Percentiles rank a stretch among this genome's conserved stretches.
Conservation (phyloP, 2,329 filamentous ascomycete species). For the Incumbomyces lentus region DNA sequence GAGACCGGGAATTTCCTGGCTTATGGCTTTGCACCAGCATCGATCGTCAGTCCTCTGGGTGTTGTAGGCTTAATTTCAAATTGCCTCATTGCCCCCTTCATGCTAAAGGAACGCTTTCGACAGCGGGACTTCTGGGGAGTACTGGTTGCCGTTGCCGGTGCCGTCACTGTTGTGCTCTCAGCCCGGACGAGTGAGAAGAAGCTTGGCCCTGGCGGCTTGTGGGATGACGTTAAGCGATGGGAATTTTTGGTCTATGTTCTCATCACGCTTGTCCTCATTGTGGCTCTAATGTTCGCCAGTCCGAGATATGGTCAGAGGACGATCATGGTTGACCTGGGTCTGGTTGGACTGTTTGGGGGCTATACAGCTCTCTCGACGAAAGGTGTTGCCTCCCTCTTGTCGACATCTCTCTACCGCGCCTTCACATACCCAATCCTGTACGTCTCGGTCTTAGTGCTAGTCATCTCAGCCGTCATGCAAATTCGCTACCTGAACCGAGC, state of each 20-base stretch:
- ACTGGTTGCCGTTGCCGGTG: conserved; percentile 72
- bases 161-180: conserved; percentile 85
- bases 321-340: conserved; percentile 82
- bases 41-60: conserved; percentile 89
- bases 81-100: conserved; percentile 86
- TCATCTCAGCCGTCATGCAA: conserved; percentile 85
- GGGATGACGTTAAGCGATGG: conserved; percentile 74
- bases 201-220: conserved; percentile 81
- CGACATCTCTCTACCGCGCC: conserved; percentile 76
- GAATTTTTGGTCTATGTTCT: conserved; percentile 86
- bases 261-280: conserved; percentile 63
- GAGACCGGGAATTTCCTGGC: conserved; percentile 95
- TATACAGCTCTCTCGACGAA: conserved; percentile 97
- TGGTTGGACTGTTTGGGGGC: conserved; percentile 88
- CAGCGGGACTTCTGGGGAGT: conserved; percentile 79
- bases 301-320: conserved; percentile 72
- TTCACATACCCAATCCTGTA: conserved; percentile 91
- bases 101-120: conserved; percentile 86
- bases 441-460: conserved; percentile 65
- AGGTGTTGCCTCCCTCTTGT: conserved; percentile 88
- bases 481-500: conserved; percentile 91
- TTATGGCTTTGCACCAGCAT: conserved; percentile 94
- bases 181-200: conserved; percentile 83
- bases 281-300: conserved; percentile 70
- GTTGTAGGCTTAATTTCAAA: conserved; percentile 97